phyloP scores from a whole-genome alignment of 2,329 filamentous ascomycete genomes.

The Penicillium sp. region DNA sequence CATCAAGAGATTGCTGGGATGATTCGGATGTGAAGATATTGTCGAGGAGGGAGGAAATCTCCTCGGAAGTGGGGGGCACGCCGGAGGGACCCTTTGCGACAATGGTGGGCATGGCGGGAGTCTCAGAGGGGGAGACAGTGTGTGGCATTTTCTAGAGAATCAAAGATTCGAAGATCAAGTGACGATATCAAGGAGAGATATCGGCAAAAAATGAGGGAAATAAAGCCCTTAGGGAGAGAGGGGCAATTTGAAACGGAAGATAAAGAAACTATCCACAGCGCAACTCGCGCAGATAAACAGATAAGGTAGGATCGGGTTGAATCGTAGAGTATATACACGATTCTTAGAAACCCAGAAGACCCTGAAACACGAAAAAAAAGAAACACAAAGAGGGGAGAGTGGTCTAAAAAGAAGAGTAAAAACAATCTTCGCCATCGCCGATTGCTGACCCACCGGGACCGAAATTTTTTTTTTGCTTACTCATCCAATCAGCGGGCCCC shows the following conservation, averaged over 20 bases:
- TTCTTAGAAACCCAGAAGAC: conserved; percentile 4
- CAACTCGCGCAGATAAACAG: conserved; percentile 7
- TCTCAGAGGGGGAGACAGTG: conserved; percentile 36
- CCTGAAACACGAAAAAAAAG: conserved; percentile 5
- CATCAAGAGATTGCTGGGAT: conserved; percentile 67
- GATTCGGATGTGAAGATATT: conserved; percentile 68
- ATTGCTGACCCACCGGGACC: conserved; percentile 7
- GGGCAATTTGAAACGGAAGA: conserved; percentile 9
- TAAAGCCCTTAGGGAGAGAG: conserved; percentile 4
- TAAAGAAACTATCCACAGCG: conserved; percentile 1
- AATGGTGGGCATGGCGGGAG: conserved; percentile 45
- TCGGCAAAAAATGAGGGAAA: conserved; percentile 4
- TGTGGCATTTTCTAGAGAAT: conserved; percentile 47
- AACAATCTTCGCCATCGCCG: conserved; percentile 3
- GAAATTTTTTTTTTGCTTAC: conserved; percentile 10
- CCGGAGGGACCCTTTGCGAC: conserved; percentile 48
- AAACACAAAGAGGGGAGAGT: conserved; percentile 13
- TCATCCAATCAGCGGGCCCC: conserved; percentile 8
- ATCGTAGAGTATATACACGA: conserved; percentile 7
- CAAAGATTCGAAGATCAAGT: conserved; percentile 6
- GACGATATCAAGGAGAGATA: conserved; percentile 11
- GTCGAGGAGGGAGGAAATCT: conserved; percentile 63
- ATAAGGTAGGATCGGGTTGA: not conserved
- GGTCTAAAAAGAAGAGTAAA: conserved; percentile 1
- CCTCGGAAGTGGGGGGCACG: conserved; percentile 61